Evolutionary conservation across 148 eudicot genomes (phyloP).

Genomic region (Bassia scoparia): DNA sequence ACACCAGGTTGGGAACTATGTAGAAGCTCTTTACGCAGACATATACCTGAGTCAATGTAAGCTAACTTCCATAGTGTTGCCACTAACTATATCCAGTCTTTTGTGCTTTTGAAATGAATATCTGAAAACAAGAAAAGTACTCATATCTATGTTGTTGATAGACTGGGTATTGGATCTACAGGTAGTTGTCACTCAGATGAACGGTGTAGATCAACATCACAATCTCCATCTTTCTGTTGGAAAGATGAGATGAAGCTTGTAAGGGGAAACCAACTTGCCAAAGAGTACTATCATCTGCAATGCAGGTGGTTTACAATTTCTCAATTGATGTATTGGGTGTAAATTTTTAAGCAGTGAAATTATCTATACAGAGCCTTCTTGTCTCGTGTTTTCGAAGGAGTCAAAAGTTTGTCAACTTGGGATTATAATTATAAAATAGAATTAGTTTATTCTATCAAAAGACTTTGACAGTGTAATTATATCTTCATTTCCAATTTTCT

Average conservation of each 20-base stretch:
- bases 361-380: not conserved
- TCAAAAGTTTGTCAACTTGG: not conserved
- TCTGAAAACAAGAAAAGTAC: no score
- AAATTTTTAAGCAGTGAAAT: not conserved
- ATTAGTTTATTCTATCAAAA: not conserved
- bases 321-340: not conserved
- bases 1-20: constrained; percentile 99
- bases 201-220: constrained; percentile 67
- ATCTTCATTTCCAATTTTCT: not conserved
- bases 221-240: constrained; percentile 74
- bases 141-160: no score
- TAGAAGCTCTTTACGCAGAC: constrained; percentile 87
- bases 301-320: constrained; percentile 60
- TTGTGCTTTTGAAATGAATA: no score
- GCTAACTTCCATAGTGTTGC: constrained; percentile 13
- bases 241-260: constrained; percentile 94
- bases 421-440: no score
- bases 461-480: not conserved
- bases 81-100: not conserved
- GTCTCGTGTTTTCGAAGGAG: not conserved
- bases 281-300: constrained; percentile 79
- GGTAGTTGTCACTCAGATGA: constrained; percentile 91
- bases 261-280: constrained; percentile 83
- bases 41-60: constrained; percentile 83
- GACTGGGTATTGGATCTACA: constrained; percentile 24